phyloP scores from a whole-genome alignment of 257 asterid genomes.

The Petunia secreta region DNA sequence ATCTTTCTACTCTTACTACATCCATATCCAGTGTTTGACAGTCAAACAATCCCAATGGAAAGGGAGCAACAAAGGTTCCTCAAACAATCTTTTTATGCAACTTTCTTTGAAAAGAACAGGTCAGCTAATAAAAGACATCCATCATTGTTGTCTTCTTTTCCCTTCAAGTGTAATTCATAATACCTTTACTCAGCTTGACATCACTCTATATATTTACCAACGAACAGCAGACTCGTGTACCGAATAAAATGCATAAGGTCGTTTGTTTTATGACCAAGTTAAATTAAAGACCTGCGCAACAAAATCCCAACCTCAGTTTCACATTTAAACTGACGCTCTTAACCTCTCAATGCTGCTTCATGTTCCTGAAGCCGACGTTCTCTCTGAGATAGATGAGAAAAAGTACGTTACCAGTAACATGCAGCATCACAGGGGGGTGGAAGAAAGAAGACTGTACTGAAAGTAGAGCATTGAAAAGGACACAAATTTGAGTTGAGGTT shows the following conservation, averaged over 20 bases:
- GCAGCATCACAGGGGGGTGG: neutral
- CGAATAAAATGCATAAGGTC: neutral
- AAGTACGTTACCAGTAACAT: slow-evolving; percentile 30
- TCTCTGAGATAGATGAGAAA: slow-evolving; percentile 43
- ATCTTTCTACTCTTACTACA: too few species aligned
- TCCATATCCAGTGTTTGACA: too few species aligned
- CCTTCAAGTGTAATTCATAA: too few species aligned
- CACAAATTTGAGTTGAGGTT: neutral
- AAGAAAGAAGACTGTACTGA: neutral
- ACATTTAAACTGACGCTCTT: slow-evolving; percentile 34
- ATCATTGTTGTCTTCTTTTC: too few species aligned
- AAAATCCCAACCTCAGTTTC: neutral
- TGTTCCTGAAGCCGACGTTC: slow-evolving; percentile 60
- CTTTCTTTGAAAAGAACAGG: neutral
- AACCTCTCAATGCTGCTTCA: slow-evolving; percentile 53
- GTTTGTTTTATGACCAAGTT: neutral
- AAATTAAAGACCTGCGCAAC: neutral
- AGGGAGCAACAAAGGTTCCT: neutral
- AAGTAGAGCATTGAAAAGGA: neutral
- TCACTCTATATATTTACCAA: neutral
- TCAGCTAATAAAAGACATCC: neutral
- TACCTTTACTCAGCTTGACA: neutral
- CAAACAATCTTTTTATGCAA: neutral
- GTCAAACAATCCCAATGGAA: too few species aligned
- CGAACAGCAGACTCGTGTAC: neutral